Evolutionary conservation across 352 stramenopile genomes (phyloP).

Genomic region (Phytophthora niederhauseri): DNA sequence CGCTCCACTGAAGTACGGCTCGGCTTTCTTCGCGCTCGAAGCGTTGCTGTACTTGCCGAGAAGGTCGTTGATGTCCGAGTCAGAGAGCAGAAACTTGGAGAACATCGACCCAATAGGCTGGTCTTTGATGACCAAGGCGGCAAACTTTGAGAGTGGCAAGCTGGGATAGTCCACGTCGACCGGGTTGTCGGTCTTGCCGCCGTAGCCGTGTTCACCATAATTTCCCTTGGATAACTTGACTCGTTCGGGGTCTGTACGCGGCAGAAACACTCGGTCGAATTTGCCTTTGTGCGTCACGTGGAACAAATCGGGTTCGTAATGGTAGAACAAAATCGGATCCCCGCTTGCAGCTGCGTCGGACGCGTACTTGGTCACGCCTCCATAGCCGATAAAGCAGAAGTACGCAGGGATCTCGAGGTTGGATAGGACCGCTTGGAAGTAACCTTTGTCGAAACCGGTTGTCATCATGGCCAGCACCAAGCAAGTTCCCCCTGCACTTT

Average conservation of each 20-base stretch:
- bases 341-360: constrained; percentile 31
- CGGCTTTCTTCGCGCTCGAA: constrained; percentile 13
- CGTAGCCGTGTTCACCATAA: constrained; percentile 61
- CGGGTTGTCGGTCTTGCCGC: constrained; percentile 45
- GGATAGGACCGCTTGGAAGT: constrained; percentile 48
- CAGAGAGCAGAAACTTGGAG: constrained; percentile 38
- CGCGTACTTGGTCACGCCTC: constrained; percentile 40
- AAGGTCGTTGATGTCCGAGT: constrained; percentile 49
- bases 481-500: constrained; percentile 38
- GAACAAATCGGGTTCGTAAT: constrained; percentile 61
- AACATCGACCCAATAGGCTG: constrained; percentile 31
- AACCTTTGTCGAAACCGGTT: constrained; percentile 48
- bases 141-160: constrained; percentile 45
- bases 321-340: constrained; percentile 52
- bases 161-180: constrained; percentile 53
- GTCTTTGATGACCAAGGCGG: constrained; percentile 30
- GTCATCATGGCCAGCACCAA: constrained; percentile 59
- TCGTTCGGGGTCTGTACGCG: constrained; percentile 33
- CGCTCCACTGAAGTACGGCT: constrained; percentile 44
- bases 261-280: constrained; percentile 57
- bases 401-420: constrained; percentile 64
- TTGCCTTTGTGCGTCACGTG: constrained; percentile 37
- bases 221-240: constrained; percentile 37
- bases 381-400: constrained; percentile 68
- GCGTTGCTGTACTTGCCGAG: constrained; percentile 30